Base-by-base conservation (phyloP, 1,284 basidiomycete species). In the Rhizoctonia solani region DNA sequence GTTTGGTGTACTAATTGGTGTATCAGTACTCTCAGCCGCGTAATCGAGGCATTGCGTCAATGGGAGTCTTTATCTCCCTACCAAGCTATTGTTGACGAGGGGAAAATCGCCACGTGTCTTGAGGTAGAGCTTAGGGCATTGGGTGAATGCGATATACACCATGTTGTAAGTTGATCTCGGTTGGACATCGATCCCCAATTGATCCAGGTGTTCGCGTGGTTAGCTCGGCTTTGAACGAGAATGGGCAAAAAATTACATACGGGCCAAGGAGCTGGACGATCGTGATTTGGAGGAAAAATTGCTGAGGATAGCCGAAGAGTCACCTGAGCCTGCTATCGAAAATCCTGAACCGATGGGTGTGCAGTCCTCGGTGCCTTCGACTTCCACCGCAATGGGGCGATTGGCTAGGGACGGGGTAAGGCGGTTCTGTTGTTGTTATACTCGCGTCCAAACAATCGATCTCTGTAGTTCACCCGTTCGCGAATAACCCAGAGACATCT, bases 51-150 rank as follows among this genome's bases (percentile, higher is more conserved):
- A 8, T 16, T 63, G 37, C 41, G 49, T 25, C 59, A 50, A 21
- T 63, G 59, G 59, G 59, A 49, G 19, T 63, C 59, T 3, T 52
- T 63, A 52, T 63, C 59, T 1, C 59, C 59, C 2, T 63, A 63
- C 44, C 59, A 63, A 29, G 59, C 59, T 29, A 30, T 63, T 1
- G 49, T 63, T 4, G 59, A 63, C 19, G 59, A 63, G 27, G 49
- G n/a, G 32, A 63, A 50, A 21, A 46, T 63, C 37, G 19, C 49
- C 2, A 34, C 47, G 8, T 63, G 59, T 21, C 32, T 63, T 25
- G 59, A 63, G 2, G 34, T 27, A 3, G 32, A 52, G 49, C 59
- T 52, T 39, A 32, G 30, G 49, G 47, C 49, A 23, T 30, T 63
- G 23, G 59, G 37, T 34, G 59, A 63, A 9, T 63, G 59, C 37